These are phyloP conservation scores for Corymbia maculata DNA, from an alignment of 345 rosid species.

Conservation along the genomic window DNA sequence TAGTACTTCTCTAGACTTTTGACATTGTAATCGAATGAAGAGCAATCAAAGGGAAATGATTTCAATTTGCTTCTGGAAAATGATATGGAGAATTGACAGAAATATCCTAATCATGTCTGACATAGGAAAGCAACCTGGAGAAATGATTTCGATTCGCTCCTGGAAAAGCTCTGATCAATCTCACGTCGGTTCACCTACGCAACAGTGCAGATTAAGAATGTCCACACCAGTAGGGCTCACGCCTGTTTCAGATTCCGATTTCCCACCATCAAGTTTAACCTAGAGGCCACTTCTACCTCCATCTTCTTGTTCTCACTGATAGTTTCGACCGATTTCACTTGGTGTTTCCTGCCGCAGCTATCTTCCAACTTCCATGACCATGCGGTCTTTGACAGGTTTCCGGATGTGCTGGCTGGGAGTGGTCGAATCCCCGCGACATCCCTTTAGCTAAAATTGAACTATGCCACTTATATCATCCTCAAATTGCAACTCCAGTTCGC, in stretches of 20 bases:
- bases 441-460: conserved; percentile 14
- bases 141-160: conserved; percentile 58
- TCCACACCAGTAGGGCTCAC: conserved; percentile 4
- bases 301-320: conserved; percentile 13
- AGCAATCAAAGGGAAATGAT: too few species aligned
- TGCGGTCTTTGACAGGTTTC: conserved; percentile 5
- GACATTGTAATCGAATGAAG: too few species aligned
- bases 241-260: conserved; percentile 34
- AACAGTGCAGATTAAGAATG: conserved; percentile 34
- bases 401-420: conserved; percentile 21
- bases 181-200: conserved; percentile 28
- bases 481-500: too few species aligned
- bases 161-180: conserved; percentile 57
- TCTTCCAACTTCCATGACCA: conserved; percentile 31
- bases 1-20: too few species aligned
- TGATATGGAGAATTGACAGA: too few species aligned
- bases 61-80: too few species aligned
- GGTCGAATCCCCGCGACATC: conserved; percentile 64
- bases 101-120: too few species aligned
- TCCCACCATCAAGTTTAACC: conserved; percentile 1
- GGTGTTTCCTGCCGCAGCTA: conserved; percentile 25
- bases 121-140: too few species aligned
- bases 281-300: not conserved
- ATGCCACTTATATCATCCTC: conserved; percentile 10
- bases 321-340: conserved; percentile 24